These are phyloP conservation scores for Gossypium bickii DNA, from an alignment of 345 rosid species.

Conservation along the genomic window DNA sequence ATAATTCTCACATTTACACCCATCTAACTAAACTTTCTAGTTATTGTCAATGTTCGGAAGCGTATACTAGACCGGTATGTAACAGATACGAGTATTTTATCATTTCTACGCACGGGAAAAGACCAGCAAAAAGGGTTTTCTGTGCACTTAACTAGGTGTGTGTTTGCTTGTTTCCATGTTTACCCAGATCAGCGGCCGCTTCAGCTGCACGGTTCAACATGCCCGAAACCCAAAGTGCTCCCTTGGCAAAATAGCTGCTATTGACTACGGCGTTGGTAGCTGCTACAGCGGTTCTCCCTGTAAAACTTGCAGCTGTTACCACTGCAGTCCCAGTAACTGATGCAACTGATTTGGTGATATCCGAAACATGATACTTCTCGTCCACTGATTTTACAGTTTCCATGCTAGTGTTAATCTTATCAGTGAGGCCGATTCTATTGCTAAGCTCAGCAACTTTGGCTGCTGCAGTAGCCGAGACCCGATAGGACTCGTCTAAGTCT, in stretches of 20 bases:
- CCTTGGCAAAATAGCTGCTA: conserved; percentile 75
- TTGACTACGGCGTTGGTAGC: conserved; percentile 60
- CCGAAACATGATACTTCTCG: conserved; percentile 59
- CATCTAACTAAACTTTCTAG: background rate
- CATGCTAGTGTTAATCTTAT: conserved; percentile 54
- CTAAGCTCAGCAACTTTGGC: conserved; percentile 68
- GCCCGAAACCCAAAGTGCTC: conserved; percentile 80
- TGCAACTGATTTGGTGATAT: conserved; percentile 61
- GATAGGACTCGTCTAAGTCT: conserved; percentile 61
- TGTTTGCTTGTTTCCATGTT: conserved; percentile 34
- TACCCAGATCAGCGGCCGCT: conserved; percentile 67
- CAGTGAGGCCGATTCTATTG: conserved; percentile 60
- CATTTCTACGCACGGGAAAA: conserved; percentile 10
- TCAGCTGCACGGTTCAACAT: conserved; percentile 57
- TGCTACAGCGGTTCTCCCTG: conserved; percentile 60
- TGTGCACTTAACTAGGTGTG: background rate
- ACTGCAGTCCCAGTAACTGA: conserved; percentile 68
- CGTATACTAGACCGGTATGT: conserved; percentile 1
- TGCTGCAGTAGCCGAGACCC: conserved; percentile 54
- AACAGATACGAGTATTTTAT: background rate
- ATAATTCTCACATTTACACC: background rate
- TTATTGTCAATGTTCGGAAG: background rate
- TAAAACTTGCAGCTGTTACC: conserved; percentile 51
- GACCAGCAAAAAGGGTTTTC: background rate
- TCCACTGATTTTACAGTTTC: conserved; percentile 59